A percentile compares a stretch with the other conserved stretches of the same genome.
phyloP scores from a whole-genome alignment of 83 land plant genomes.

The Picea abies region DNA sequence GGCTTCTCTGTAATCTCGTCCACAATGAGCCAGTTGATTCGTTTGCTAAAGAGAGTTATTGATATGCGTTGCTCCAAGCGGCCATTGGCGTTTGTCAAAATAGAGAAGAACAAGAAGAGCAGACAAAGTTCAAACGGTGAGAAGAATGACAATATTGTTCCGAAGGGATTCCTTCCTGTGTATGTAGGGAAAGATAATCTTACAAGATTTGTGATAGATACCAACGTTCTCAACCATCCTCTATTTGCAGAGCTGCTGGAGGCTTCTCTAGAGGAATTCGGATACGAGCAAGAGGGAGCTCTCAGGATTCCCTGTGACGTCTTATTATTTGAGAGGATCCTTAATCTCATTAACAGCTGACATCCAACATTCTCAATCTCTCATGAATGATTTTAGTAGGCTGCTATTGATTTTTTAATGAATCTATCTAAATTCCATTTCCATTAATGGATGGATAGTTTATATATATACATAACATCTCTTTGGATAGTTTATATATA shows the following conservation, averaged over 20 bases:
- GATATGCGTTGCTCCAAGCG: no score
- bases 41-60: not conserved
- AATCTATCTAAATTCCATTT: no score
- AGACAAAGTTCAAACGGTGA: not conserved
- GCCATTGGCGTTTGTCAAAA: not conserved
- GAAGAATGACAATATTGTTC: not conserved
- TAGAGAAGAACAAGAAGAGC: not conserved
- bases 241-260: not conserved
- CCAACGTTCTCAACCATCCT: not conserved
- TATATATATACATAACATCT: no score
- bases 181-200: not conserved
- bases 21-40: not conserved
- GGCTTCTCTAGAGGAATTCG: not conserved
- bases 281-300: not conserved
- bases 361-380: no score
- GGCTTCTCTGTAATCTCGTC: not conserved
- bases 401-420: no score
- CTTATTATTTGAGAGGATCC: not conserved
- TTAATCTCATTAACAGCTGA: not conserved
- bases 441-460: no score
- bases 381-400: no score
- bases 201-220: not conserved
- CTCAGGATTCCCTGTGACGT: constrained; percentile 12
- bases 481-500: no score
- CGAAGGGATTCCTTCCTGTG: not conserved